Base-by-base conservation (phyloP, 371 early-diverging fungal genomes). In the Mucor indicus region DNA sequence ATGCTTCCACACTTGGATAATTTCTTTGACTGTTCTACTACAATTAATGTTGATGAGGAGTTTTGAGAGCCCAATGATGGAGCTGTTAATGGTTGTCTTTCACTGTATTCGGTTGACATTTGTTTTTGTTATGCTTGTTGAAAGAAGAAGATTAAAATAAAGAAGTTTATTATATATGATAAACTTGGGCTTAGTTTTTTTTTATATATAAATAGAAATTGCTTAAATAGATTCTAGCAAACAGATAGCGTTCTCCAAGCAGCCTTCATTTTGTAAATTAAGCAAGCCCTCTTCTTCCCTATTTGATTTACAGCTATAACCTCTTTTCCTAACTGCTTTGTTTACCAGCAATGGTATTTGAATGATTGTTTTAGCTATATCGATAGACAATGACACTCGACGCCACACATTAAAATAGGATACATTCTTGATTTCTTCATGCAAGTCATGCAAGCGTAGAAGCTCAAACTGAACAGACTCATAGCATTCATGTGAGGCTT, bases 401-500 rank as follows among this genome's bases (percentile, higher is more conserved):
- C 79, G 75, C 62, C 79, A 65, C 21, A 83, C 64, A 54, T 79
- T 75, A 50, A 81, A 71, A 46, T 80, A 80, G 5, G 79, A 76
- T 11, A 83, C 51, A 7, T 64, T 60, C 3, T 80, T 73, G 36
- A 83, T 57, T 48, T 77, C 68, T 10, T 79, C 73, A 52, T 81
- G 80, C 12, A 80, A 56, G 17, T 83, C 84, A 11, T 78, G 80
- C 17, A 81, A 60, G n/a, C 76, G 69, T 53, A 80, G 67, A 10
- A 83, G 57, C 38, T 83, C 80, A 57, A 76, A 77, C 45, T 81
- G 79, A 11, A 79, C 68, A 22, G 78, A 64, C 22, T 69, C 69
- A 58, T 80, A 70, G 42, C 81, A 83, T 48, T 81, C 73, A 32
- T 75, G 70, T 39, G 80, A 77, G 31, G 79, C 83, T 77, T 48